phyloP scores from a whole-genome alignment of 257 asterid species.

The Ehretia macrophylla region DNA sequence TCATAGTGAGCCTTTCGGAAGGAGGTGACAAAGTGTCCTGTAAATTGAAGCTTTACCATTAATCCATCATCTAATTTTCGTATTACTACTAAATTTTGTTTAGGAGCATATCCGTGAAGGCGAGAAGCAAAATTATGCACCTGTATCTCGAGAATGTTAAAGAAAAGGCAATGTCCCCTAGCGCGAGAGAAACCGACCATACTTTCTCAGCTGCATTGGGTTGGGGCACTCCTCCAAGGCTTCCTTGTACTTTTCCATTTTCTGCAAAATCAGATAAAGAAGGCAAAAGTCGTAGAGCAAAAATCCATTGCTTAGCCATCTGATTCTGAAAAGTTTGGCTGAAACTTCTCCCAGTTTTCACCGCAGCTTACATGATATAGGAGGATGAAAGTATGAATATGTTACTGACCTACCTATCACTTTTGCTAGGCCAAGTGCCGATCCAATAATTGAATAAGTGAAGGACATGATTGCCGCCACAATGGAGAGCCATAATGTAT shows the following conservation, averaged over 20 bases:
- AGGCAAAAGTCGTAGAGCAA: neutral
- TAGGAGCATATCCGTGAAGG: neutral
- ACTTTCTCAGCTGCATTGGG: slow-evolving; percentile 37
- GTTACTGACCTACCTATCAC: slow-evolving; percentile 41
- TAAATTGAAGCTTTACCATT: slow-evolving; percentile 3
- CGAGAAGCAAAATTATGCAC: slow-evolving; percentile 21
- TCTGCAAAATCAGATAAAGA: slow-evolving; percentile 27
- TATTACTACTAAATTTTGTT: neutral
- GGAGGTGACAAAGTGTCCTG: slow-evolving; percentile 74
- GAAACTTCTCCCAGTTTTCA: neutral
- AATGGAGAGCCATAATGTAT: slow-evolving; percentile 71
- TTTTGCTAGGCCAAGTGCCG: slow-evolving; percentile 66
- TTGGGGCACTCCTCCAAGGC: slow-evolving; percentile 48
- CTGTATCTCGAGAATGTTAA: slow-evolving; percentile 66
- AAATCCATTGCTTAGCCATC: neutral
- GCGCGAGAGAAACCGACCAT: slow-evolving; percentile 64
- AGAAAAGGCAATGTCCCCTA: slow-evolving; percentile 77
- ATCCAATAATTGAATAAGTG: slow-evolving; percentile 56
- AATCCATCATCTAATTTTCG: neutral
- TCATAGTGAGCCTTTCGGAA: slow-evolving; percentile 64
- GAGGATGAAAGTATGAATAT: neutral
- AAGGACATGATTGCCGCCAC: slow-evolving; percentile 82
- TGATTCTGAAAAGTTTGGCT: neutral
- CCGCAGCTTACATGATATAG: too few relatives aligned
- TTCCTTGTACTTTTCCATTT: slow-evolving; percentile 57